Base-by-base conservation (phyloP, 2,329 filamentous ascomycete genomes). In the Periglandula ipomoeae region DNA sequence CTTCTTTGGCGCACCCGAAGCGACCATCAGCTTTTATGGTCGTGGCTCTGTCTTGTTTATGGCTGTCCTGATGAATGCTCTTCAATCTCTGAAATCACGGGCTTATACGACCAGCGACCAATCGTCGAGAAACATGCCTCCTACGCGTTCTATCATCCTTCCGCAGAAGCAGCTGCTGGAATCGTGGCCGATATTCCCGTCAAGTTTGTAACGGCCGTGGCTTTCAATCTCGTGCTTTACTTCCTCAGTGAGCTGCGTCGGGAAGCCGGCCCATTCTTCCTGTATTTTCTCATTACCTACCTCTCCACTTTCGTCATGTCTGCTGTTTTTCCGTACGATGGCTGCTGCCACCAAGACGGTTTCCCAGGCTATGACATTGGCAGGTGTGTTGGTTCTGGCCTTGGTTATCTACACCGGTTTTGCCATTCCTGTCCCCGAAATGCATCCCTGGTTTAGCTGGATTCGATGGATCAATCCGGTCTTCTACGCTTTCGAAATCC, bases 371-470 rank as follows among this genome's bases (percentile, higher is more conserved):
- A 73, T 81, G 69, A 68, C 70, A 0, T 59, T 75, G 2, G 69
- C 75, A 0, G 75, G 74, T 20, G 64, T 81, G 0, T 55, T 81
- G 53, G 76, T 84, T 10, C 61, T 85, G 17, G 75, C 75, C 13
- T 71, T 86, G 4, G 72, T 82, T 57, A 81, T 73, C 22, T 75
- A 74, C 60, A 82, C 81, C 0, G 81, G 78, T 50, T 82, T 84
- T 58, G 65, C 70, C 24, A 71, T 78, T 30, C 58, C 66, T 0
- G 61, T 67, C 2, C 66, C 69, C 0, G 56, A 84, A 58, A 89
- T 85, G 84, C 74, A 81, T 20, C 77, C 76, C 0, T 91, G 85
- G 84, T 82, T 85, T 44, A 70, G 78, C 24, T 90, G 87, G 87
- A 84, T 90, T 46, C 78, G 82, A 24, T 89, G 82, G 67, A 72